Evolutionary conservation across 495 filamentous ascomycete species (phyloP), one percentile per base, ranked within the genome.

Genomic region (Xylaria nigripes): DNA sequence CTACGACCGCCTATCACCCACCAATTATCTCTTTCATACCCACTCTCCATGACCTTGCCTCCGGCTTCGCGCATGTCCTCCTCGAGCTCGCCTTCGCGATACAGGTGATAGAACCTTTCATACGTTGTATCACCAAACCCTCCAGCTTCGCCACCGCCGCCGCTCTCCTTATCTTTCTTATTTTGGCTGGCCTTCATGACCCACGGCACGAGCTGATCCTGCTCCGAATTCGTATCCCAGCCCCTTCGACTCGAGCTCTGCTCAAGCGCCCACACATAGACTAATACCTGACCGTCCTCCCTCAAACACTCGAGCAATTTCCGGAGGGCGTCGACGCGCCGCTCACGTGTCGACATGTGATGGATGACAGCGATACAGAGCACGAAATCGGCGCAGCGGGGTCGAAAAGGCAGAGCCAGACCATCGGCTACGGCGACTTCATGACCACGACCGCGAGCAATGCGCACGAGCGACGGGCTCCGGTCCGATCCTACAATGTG

Each of bases 1-100:
- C 30, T 42, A 30, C 45, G 54, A 51, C 48, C 61, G 25, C 54
- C 61, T 63, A 77, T 70, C 42, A 69, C 89, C 92, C 93, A 98
- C 93, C 93, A 97, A 75, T 98, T 98, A 60, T 98, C 93, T 69
- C 83, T 93, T 64, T 98, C 93, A 73, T 96, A 98, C 24, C 93
- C 93, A 51, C 84, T 85, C 57, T 85, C 83, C 40, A 92, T 56
- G 16, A 96, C 81, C 45, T 64, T 67, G 30, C 93, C 93, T 27
- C 89, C 90, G 42, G 89, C 93, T 23, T 71, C 74, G 38, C 65
- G 62, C 54, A 95, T 80, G 68, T 98, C 89, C 34, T 80, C 75
- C 63, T 96, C 90, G 63, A 98, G 70, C 69, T 98, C 93, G 21
- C 86, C 87, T 61, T 85, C 80, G 44, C 84, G 76, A 71, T 95